Evolutionary conservation across 1,284 basidiomycete species (phyloP), one percentile per base, ranked within the genome.

Genomic region (Trametes polyzona): DNA sequence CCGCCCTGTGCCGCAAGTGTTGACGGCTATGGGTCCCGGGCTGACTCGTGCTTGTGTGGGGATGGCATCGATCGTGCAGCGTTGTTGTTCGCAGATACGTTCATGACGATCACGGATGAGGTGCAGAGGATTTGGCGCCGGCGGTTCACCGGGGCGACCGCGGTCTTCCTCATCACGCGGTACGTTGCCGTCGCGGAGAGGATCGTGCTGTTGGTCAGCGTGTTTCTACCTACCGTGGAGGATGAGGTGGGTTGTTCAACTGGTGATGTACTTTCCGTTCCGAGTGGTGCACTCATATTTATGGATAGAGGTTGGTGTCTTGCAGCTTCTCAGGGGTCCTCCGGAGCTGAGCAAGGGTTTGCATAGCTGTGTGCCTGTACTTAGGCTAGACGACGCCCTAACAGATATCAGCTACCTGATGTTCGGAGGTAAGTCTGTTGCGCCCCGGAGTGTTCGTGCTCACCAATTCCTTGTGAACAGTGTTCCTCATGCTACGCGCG

Each of bases 71-170:
- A 19, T 9, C 2, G 6, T 16, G 9, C 19, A 4, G 12, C 19
- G n/a, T 29, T 64, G 65, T 44, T 66, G 6, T 61, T 61, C 40
- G 55, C 40, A 19, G 65, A 66, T 47, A 50, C 16, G 32, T 5
- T 54, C 37, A 53, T 64, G 27, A 64, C 65, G 30, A 46, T 66
- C 47, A 39, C 62, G n/a, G 41, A 49, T 17, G 65, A 66, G 41
- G 55, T 66, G 5, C 56, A 66, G 36, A 56, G 62, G 17, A 66
- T 66, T 53, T 66, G 65, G 65, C 39, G 42, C 11, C 47, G 62
- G 7, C 56, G 53, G 12, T 58, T 63, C 36, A 57, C 60, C 16
- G 62, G 60, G 4, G 65, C 65, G 12, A 64, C 65, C 3, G 33
- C 57, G 12, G 50, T 66, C 17, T 66, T 64, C 52, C 40, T 62